Evolutionary conservation across 2,329 filamentous ascomycete species (phyloP).

Genomic region (Aspergillus fijiensis): DNA sequence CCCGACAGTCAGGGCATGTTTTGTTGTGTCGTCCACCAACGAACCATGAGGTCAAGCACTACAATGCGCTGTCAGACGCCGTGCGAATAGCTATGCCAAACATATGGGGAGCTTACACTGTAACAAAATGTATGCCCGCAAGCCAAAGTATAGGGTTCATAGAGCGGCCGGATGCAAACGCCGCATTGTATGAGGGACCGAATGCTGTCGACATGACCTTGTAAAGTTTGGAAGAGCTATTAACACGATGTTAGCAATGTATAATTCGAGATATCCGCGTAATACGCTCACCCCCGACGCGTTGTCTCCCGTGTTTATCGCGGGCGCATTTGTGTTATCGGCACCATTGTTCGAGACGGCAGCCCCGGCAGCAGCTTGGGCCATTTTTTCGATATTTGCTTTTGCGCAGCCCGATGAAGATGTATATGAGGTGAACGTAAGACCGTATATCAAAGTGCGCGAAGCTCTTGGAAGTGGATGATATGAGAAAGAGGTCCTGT

Average conservation of each 20-base stretch:
- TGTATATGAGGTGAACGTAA: background rate
- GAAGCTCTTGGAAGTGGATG: background rate
- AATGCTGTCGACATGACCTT: slow-evolving; percentile 61
- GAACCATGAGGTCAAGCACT: slow-evolving; percentile 61
- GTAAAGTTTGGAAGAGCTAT: slow-evolving; percentile 44
- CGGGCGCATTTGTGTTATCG: slow-evolving; percentile 11
- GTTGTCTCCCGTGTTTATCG: slow-evolving; percentile 20
- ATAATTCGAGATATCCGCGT: background rate
- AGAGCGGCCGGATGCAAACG: slow-evolving; percentile 66
- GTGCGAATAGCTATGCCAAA: background rate
- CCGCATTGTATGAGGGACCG: slow-evolving; percentile 64
- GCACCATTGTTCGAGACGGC: slow-evolving; percentile 11
- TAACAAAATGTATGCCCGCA: slow-evolving; percentile 75
- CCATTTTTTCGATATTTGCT: slow-evolving; percentile 13
- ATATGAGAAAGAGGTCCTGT: background rate
- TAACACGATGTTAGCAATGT: slow-evolving; percentile 15
- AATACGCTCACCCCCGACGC: slow-evolving; percentile 31
- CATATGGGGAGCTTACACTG: slow-evolving; percentile 47
- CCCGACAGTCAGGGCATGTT: slow-evolving; percentile 68
- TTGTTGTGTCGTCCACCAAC: slow-evolving; percentile 56
- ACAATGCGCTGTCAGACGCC: slow-evolving; percentile 26
- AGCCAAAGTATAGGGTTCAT: slow-evolving; percentile 66
- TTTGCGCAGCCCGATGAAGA: background rate
- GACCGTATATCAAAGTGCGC: background rate
- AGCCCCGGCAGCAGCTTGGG: slow-evolving; percentile 12